Conservation (phyloP, 352 stramenopile species). For the Globisporangium cystogenes region DNA sequence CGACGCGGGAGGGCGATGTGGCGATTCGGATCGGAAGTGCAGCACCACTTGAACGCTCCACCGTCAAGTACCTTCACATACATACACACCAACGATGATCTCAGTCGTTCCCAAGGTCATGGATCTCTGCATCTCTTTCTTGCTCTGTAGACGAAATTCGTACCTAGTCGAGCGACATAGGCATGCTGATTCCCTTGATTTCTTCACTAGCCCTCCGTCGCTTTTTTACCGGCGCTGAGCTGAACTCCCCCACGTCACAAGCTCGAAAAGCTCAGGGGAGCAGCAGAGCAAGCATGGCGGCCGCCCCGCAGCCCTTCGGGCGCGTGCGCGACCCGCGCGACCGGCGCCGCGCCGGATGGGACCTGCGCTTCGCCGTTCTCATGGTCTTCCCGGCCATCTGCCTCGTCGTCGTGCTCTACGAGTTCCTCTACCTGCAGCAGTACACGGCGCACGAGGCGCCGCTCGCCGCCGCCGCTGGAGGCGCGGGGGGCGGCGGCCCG, state of each 20-base stretch:
- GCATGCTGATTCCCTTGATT: background rate
- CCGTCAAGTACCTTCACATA: too few relatives aligned
- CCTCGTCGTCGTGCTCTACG: slow-evolving; percentile 72
- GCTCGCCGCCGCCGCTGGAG: slow-evolving; percentile 9
- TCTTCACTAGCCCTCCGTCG: background rate
- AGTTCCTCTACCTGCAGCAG: slow-evolving; percentile 75
- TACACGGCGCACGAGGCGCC: slow-evolving; percentile 36
- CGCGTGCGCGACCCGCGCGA: slow-evolving; percentile 39
- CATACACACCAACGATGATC: too few relatives aligned
- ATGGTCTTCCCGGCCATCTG: slow-evolving; percentile 66
- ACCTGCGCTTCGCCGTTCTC: slow-evolving; percentile 51
- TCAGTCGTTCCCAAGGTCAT: too few relatives aligned
- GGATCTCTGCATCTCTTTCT: too few relatives aligned
- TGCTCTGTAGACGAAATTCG: too few relatives aligned
- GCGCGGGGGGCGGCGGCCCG: too few relatives aligned
- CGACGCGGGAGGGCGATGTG: too few relatives aligned
- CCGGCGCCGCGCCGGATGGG: slow-evolving; percentile 30
- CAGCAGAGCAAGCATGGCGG: background rate
- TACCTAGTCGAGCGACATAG: too few relatives aligned
- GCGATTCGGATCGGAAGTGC: too few relatives aligned
- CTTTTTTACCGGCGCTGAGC: too few relatives aligned
- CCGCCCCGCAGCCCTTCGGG: slow-evolving; percentile 30
- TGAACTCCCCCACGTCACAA: background rate
- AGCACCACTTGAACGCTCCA: too few relatives aligned
- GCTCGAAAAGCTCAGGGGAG: too few relatives aligned